Percentiles rank a stretch among this genome's conserved stretches.
phyloP scores from a whole-genome alignment of 768 basidiomycete species.

The Kwoniella sp. region DNA sequence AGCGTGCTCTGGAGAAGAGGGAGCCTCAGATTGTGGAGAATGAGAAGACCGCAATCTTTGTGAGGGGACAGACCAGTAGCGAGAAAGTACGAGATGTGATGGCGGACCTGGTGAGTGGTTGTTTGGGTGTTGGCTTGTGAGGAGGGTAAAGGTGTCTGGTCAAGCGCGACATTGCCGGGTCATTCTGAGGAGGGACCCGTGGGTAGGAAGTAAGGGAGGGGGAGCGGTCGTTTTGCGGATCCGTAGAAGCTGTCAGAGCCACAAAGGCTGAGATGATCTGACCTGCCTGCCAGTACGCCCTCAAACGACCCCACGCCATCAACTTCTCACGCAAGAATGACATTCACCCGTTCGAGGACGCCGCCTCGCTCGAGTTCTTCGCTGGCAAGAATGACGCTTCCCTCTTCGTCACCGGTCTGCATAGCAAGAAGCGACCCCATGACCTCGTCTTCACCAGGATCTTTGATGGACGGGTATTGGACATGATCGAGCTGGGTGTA shows the following conservation, averaged over 20 bases:
- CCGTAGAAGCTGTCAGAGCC: neutral
- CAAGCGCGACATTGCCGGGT: too few relatives aligned
- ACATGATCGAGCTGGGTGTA: slow-evolving; percentile 93
- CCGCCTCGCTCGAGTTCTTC: slow-evolving; percentile 86
- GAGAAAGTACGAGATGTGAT: slow-evolving; percentile 74
- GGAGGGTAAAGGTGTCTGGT: too few relatives aligned
- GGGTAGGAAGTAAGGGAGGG: too few relatives aligned
- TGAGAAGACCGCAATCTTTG: slow-evolving; percentile 79
- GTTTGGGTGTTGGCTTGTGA: neutral
- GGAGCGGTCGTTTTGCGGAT: too few relatives aligned
- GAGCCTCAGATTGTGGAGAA: slow-evolving; percentile 80
- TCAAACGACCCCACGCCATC: slow-evolving; percentile 86
- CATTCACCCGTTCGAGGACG: slow-evolving; percentile 83
- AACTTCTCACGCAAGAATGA: slow-evolving; percentile 91
- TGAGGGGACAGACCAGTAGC: slow-evolving; percentile 79
- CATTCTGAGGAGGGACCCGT: too few relatives aligned
- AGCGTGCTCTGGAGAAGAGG: slow-evolving; percentile 78
- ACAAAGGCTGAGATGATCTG: neutral
- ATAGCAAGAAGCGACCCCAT: slow-evolving; percentile 89
- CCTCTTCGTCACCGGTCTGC: slow-evolving; percentile 83
- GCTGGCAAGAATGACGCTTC: slow-evolving; percentile 87
- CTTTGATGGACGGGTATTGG: slow-evolving; percentile 78
- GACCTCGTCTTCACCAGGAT: slow-evolving; percentile 78
- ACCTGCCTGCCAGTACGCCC: slow-evolving; percentile 74
- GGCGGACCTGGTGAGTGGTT: slow-evolving; percentile 79